Percentiles rank a stretch among this genome's conserved stretches.
Conservation (phyloP, 2,329 filamentous ascomycete species). For the Thielaviopsis musarum region DNA sequence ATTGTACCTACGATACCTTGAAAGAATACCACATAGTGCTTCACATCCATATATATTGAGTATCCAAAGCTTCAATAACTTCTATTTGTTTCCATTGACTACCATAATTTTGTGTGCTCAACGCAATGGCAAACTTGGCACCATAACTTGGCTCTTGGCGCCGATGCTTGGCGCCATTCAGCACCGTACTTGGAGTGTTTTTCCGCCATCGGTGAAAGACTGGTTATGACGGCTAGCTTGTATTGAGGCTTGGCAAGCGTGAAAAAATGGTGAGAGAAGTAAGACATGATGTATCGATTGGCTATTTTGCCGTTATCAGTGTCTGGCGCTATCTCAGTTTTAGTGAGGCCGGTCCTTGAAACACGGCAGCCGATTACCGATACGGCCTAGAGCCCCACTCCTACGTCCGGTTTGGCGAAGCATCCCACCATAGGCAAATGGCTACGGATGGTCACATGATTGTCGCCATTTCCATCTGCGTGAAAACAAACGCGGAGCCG, state of each 20-base stretch:
- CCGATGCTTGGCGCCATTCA: slow-evolving; percentile 9
- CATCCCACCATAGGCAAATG: not conserved
- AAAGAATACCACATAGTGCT: not conserved
- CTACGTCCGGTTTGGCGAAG: not conserved
- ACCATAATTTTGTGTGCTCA: not conserved
- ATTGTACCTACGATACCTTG: not conserved
- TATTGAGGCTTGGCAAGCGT: not conserved
- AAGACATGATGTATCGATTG: not conserved
- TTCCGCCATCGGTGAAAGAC: not conserved
- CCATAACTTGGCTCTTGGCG: slow-evolving; percentile 9
- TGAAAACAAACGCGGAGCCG: not conserved
- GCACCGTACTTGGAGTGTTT: not conserved
- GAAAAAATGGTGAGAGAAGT: not conserved
- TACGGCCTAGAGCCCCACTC: not conserved
- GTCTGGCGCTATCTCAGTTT: not conserved
- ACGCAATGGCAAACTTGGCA: not conserved
- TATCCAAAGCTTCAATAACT: not conserved
- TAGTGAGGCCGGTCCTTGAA: not conserved
- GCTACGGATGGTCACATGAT: not conserved
- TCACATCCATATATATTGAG: too few species aligned
- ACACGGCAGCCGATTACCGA: not conserved
- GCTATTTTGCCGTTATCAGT: not conserved
- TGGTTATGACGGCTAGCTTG: not conserved
- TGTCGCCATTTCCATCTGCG: not conserved
- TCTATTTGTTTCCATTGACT: not conserved